Conservation (phyloP, 2,329 filamentous ascomycete genomes). For the Onygena corvina region DNA sequence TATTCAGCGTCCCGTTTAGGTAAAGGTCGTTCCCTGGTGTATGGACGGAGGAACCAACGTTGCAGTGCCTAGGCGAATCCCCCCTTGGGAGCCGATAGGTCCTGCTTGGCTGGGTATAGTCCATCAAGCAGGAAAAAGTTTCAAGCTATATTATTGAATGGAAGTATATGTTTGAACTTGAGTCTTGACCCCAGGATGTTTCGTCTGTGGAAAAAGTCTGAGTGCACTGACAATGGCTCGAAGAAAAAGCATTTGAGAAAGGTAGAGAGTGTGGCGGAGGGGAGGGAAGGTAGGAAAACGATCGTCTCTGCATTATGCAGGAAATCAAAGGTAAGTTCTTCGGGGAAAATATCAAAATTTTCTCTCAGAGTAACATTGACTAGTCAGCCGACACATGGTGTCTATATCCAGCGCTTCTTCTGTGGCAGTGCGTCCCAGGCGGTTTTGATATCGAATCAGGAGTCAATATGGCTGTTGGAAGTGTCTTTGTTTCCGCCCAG, state of each 20-base stretch:
- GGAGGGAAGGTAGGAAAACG: background rate
- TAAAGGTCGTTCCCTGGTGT: background rate
- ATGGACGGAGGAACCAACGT: background rate
- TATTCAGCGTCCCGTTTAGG: slow-evolving; percentile 4
- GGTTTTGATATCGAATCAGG: background rate
- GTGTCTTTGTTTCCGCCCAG: no score
- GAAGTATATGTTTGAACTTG: no score
- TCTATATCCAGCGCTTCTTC: slow-evolving; percentile 3
- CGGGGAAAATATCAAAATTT: background rate
- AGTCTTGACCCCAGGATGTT: background rate
- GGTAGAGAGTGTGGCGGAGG: no score
- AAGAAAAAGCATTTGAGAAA: background rate
- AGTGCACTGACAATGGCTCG: background rate
- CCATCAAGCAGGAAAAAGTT: background rate
- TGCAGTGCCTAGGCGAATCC: slow-evolving; percentile 5
- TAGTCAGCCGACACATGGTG: background rate
- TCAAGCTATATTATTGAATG: background rate
- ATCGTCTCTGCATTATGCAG: slow-evolving; percentile 4
- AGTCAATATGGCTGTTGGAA: no score
- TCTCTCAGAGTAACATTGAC: background rate
- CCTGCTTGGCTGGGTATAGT: slow-evolving; percentile 2
- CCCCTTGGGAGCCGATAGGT: background rate
- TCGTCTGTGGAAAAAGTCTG: background rate
- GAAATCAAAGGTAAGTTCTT: background rate
- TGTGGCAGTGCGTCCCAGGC: background rate